Evolutionary conservation across 2,329 filamentous ascomycete species (phyloP), one percentile per base, ranked within the genome.

Genomic region (Monosporascus sp.): DNA sequence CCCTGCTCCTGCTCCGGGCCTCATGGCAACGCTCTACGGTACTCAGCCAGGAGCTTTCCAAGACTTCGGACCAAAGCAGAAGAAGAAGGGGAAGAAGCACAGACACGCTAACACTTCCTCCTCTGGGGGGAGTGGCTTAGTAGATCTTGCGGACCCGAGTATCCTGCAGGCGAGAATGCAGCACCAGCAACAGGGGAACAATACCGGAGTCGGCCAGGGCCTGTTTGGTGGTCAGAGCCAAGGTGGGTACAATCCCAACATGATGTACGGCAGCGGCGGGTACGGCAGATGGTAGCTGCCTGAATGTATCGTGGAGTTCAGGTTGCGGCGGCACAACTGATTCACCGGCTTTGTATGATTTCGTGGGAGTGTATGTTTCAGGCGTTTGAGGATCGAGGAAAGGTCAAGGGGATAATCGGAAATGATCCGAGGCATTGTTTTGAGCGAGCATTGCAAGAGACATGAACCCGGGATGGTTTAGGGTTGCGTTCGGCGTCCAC

Each of bases 41-140:
- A 81, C 85, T 72, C 88, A 89, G 78, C 79, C 88, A 80, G 89
- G 88, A 80, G 84, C 85, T 77, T 91, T 90, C 79, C 89, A 92
- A 86, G 91, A 96, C 73, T 86, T 87, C 78, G 88, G 88, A 78
- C 87, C 89, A 79, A 95, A 96, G 87, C 91, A 95, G 85, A 96
- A 96, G 88, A 97, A 96, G 86, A 96, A 96, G 91, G 91, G 91
- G 81, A 97, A 96, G 86, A 97, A 97, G 91, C 93, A 97, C 84
- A 95, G 92, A 87, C 92, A 97, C 87, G 93, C 91, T 94, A 96
- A 97, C 91, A 97, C 93, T 93, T 96, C 92, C 89, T 97, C 93
- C 86, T 96, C 91, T 86, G 89, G 89, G 81, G 92, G 91, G 85
- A 90, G 91, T 89, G 92, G 90, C 81, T 86, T 97, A 93, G 92